These are phyloP conservation scores for Potentilla sterilis DNA, from an alignment of 306 rosid species.

Conservation along the genomic window DNA sequence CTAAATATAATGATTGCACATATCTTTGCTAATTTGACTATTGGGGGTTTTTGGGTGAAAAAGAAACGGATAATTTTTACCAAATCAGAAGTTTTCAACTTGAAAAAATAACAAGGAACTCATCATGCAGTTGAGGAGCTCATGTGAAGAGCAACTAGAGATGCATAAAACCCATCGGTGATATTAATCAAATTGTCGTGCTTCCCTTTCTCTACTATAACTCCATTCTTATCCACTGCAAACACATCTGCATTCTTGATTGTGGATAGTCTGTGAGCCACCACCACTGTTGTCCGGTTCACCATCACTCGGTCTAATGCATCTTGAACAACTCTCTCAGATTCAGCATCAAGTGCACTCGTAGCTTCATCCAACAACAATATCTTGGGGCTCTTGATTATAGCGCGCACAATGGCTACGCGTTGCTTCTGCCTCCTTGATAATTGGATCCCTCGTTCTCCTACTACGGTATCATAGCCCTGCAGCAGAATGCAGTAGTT, in stretches of 20 bases:
- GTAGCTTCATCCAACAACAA: conserved; percentile 81
- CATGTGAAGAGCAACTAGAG: conserved; percentile 68
- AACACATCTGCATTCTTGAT: conserved; percentile 80
- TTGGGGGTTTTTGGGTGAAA: not conserved
- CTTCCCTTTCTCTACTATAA: conserved; percentile 76
- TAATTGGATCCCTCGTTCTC: conserved; percentile 78
- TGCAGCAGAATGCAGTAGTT: conserved; percentile 10
- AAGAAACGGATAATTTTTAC: not conserved
- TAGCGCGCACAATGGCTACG: conserved; percentile 82
- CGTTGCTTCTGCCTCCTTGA: conserved; percentile 91
- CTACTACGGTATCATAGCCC: conserved; percentile 80
- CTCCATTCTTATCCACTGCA: conserved; percentile 85
- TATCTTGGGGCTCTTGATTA: conserved; percentile 75
- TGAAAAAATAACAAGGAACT: not conserved
- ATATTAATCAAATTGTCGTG: conserved; percentile 64
- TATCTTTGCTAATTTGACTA: not conserved
- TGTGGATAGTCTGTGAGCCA: conserved; percentile 80
- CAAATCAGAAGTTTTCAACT: not conserved
- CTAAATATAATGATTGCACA: not conserved
- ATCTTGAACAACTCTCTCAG: conserved; percentile 87
- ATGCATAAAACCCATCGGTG: conserved; percentile 73
- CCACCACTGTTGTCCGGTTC: conserved; percentile 70
- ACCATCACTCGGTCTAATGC: conserved; percentile 82
- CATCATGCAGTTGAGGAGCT: conserved; percentile 44
- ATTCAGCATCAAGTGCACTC: conserved; percentile 82